Conservation (phyloP, 345 rosid genomes). For the Tarenaya hassleriana region DNA sequence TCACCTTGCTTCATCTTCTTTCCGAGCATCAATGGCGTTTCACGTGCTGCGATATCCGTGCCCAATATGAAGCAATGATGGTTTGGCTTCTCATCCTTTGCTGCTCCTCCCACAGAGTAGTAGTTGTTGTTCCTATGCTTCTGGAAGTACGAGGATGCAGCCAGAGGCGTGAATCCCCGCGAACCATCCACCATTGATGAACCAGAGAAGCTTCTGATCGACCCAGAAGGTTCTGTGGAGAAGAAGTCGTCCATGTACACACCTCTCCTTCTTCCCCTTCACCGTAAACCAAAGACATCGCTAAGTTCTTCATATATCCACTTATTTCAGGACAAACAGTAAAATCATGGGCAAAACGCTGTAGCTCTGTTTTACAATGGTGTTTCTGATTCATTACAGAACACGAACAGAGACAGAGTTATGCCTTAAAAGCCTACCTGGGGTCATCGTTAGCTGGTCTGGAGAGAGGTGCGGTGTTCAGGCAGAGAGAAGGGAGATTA, state of each 20-base stretch:
- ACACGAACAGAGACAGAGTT: too few relatives aligned
- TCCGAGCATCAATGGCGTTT: slow-evolving; percentile 32
- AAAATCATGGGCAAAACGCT: too few relatives aligned
- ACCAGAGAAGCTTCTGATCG: slow-evolving; percentile 50
- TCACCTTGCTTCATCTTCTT: slow-evolving; percentile 23
- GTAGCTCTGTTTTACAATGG: too few relatives aligned
- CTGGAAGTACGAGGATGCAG: slow-evolving; percentile 45
- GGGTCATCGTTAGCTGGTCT: neutral
- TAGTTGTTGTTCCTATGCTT: slow-evolving; percentile 48
- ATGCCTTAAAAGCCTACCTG: too few relatives aligned
- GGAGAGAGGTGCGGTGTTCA: slow-evolving; percentile 25
- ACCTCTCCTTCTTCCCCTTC: slow-evolving; percentile 39
- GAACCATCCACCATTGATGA: slow-evolving; percentile 48
- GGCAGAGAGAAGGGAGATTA: slow-evolving; percentile 25
- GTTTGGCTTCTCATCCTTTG: slow-evolving; percentile 22
- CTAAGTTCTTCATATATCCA: too few relatives aligned
- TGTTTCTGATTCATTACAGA: too few relatives aligned
- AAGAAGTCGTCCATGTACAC: slow-evolving; percentile 64
- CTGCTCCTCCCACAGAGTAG: slow-evolving; percentile 35
- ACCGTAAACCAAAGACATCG: slow-evolving; percentile 4
- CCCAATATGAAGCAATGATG: slow-evolving; percentile 33
- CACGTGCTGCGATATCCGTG: slow-evolving; percentile 29
- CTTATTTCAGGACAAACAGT: too few relatives aligned
- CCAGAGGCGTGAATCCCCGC: slow-evolving; percentile 59
- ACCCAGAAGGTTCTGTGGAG: slow-evolving; percentile 55